These are phyloP conservation scores for Arthrinium puccinioides DNA, from an alignment of 2,329 filamentous ascomycete species.

Conservation along the genomic window DNA sequence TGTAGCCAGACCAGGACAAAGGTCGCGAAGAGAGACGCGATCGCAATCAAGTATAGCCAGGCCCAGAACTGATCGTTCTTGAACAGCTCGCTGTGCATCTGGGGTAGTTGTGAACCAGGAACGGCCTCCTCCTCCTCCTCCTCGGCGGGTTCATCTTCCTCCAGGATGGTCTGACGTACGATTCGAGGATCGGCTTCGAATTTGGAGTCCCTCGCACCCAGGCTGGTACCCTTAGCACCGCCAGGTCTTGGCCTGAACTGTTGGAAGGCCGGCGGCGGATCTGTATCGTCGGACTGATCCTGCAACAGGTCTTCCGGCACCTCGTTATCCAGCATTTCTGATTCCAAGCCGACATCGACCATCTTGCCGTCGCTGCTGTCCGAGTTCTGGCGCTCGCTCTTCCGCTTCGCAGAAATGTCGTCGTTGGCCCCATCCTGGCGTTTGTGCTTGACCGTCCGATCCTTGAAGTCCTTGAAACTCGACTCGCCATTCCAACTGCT, in stretches of 20 bases:
- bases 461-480: constrained; percentile 28
- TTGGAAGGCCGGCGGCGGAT: constrained; percentile 57
- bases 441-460: constrained; percentile 28
- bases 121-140: constrained; percentile 22
- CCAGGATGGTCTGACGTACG: constrained; percentile 29
- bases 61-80: constrained; percentile 88
- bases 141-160: constrained; percentile 27
- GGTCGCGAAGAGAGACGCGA: constrained; percentile 79
- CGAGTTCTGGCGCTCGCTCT: constrained; percentile 21
- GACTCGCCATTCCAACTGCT: constrained; percentile 58
- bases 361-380: constrained; percentile 53
- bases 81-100: constrained; percentile 61
- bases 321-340: constrained; percentile 51
- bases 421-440: constrained; percentile 30
- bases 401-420: constrained; percentile 14
- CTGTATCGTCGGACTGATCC: constrained; percentile 43
- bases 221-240: constrained; percentile 26
- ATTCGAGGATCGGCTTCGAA: constrained; percentile 41
- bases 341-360: constrained; percentile 81
- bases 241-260: constrained; percentile 40
- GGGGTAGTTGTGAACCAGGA: constrained; percentile 42
- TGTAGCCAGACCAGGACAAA: constrained; percentile 88
- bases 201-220: constrained; percentile 33
- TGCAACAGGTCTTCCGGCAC: constrained; percentile 54
- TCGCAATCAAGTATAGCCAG: constrained; percentile 77